Conservation (phyloP, 768 basidiomycete genomes). For the Albatrellus ellisii region DNA sequence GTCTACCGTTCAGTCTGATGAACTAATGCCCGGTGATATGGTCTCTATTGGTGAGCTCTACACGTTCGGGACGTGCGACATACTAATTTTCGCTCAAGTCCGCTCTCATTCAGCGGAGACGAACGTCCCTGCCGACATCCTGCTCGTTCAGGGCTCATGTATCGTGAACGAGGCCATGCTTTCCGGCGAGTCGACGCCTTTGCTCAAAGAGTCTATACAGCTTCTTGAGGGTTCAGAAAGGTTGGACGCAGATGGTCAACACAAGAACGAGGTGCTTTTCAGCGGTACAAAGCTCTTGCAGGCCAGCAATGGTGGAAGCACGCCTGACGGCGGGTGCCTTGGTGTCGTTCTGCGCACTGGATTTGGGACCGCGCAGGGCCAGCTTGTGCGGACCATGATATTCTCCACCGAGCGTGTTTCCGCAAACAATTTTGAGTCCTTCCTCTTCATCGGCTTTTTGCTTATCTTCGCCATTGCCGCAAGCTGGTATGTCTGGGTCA, state of each 20-base stretch:
- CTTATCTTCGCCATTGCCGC: constrained; percentile 97
- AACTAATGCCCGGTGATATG: constrained; percentile 85
- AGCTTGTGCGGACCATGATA: constrained; percentile 97
- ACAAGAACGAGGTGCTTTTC: constrained; percentile 85
- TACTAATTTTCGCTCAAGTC: too few species aligned
- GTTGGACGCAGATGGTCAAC: constrained; percentile 75
- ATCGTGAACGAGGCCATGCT: constrained; percentile 99
- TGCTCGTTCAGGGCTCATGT: constrained; percentile 83
- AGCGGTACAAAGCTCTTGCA: constrained; percentile 97
- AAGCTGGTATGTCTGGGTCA: constrained; percentile 96
- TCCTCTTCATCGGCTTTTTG: constrained; percentile 96
- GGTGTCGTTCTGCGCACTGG: constrained; percentile 91
- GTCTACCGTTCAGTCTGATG: constrained; percentile 70
- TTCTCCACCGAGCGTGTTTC: constrained; percentile 96
- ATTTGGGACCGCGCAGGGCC: constrained; percentile 95
- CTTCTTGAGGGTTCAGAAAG: constrained; percentile 61
- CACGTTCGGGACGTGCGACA: too few species aligned
- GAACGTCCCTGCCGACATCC: constrained; percentile 83
- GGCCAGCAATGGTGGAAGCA: constrained; percentile 49
- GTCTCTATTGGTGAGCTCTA: too few species aligned
- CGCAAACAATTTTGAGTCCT: constrained; percentile 91
- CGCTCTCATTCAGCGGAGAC: constrained; percentile 62
- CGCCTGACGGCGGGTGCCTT: constrained; percentile 87
- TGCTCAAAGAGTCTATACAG: constrained; percentile 91
- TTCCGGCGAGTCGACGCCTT: constrained; percentile 93